These are phyloP conservation scores for Eremothecium coryli DNA, from an alignment of 1,139 yeast species.

Conservation along the genomic window DNA sequence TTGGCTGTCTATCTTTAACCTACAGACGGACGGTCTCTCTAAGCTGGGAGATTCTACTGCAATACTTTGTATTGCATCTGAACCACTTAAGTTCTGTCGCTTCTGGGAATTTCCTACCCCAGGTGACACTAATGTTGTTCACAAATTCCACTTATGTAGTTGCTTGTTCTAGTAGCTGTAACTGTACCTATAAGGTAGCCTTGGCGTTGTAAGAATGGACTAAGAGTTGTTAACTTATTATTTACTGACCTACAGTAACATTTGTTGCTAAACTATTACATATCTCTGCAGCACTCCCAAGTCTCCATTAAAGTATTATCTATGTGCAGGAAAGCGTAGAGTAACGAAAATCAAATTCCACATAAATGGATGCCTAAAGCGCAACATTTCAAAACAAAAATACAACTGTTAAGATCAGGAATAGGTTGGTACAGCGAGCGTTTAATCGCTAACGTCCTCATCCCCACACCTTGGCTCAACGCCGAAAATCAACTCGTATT, in stretches of 20 bases:
- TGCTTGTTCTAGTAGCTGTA: neutral
- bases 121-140: constrained; percentile 24
- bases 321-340: too few species aligned
- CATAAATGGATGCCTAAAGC: too few species aligned
- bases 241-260: too few species aligned
- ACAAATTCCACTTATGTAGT: constrained; percentile 7
- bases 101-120: constrained; percentile 9
- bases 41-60: constrained; percentile 28
- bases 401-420: too few species aligned
- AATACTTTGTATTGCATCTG: constrained; percentile 8
- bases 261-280: too few species aligned
- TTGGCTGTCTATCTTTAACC: constrained; percentile 18
- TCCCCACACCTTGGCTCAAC: constrained; percentile 29
- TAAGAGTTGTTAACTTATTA: too few species aligned
- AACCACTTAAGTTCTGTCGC: constrained; percentile 26
- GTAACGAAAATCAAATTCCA: too few species aligned
- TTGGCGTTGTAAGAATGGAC: too few species aligned
- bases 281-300: too few species aligned
- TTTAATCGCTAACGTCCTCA: constrained; percentile 29
- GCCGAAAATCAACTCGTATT: constrained; percentile 29
- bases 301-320: too few species aligned
- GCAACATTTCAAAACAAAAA: too few species aligned
- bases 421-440: too few species aligned
- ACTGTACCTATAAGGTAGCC: neutral
- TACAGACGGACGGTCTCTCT: constrained; percentile 23